These are phyloP conservation scores for Debaryomyces castellii DNA, from an alignment of 805 yeast genomes.

Conservation along the genomic window DNA sequence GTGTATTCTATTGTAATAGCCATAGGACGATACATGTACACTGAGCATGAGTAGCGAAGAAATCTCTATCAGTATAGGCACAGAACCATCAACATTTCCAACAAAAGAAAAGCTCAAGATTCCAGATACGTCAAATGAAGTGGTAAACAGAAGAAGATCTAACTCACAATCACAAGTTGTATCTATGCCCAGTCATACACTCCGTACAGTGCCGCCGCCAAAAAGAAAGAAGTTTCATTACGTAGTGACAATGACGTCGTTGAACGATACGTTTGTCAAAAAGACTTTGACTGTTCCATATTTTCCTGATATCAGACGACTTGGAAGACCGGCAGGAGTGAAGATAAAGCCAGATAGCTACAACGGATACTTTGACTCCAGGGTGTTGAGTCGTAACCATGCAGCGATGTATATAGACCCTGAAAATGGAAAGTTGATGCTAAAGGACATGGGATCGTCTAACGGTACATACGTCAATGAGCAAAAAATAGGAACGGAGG, in stretches of 20 bases:
- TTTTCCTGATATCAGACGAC: conserved; percentile 76
- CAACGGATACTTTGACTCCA: conserved; percentile 91
- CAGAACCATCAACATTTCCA: conserved; percentile 5
- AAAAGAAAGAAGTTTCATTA: conserved; percentile 38
- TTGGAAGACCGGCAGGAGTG: conserved; percentile 87
- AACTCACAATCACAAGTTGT: conserved; percentile 44
- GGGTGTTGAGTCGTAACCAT: conserved; percentile 90
- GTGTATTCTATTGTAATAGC: not conserved
- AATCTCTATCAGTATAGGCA: conserved; percentile 23
- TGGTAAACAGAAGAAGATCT: conserved; percentile 29
- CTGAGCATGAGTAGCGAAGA: conserved; percentile 10
- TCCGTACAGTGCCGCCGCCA: conserved; percentile 10
- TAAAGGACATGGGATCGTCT: conserved; percentile 85
- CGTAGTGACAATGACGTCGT: conserved; percentile 69
- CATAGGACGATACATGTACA: conserved; percentile 3
- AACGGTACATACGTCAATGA: conserved; percentile 94
- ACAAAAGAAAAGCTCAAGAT: conserved; percentile 1
- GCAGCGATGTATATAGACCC: conserved; percentile 84
- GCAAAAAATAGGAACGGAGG: conserved; percentile 59
- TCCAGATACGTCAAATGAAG: conserved; percentile 2
- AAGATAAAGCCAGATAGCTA: conserved; percentile 58
- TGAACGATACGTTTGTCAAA: conserved; percentile 79
- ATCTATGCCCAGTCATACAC: conserved; percentile 16
- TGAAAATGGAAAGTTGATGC: conserved; percentile 60
- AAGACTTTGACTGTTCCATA: conserved; percentile 80